These are phyloP conservation scores for Fusarium lateritium DNA, from an alignment of 2,329 filamentous ascomycete species.

Conservation along the genomic window DNA sequence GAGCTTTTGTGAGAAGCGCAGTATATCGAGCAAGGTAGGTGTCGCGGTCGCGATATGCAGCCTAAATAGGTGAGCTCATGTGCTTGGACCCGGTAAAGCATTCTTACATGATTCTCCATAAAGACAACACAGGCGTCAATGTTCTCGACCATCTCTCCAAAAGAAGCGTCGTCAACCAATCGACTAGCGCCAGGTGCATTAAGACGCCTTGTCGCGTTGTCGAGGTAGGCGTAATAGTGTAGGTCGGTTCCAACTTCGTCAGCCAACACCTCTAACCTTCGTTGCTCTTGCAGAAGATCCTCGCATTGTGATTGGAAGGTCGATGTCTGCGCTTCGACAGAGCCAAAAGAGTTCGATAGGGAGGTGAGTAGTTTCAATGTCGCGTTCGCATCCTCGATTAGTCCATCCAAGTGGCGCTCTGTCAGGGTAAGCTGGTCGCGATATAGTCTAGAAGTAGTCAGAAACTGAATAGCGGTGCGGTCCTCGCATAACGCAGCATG, in stretches of 20 bases:
- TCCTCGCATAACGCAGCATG: conserved; percentile 8
- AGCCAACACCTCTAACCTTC: conserved; percentile 81
- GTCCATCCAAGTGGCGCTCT: conserved; percentile 83
- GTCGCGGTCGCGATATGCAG: conserved; percentile 88
- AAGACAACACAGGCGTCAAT: conserved; percentile 93
- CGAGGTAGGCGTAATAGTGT: conserved; percentile 95
- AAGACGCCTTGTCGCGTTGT: conserved; percentile 88
- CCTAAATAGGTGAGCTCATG: conserved; percentile 60
- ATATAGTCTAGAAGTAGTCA: conserved; percentile 72
- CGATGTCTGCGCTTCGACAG: conserved; percentile 92
- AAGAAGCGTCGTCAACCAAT: conserved; percentile 86
- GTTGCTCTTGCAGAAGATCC: conserved; percentile 86
- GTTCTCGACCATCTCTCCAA: conserved; percentile 88
- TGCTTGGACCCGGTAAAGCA: conserved; percentile 2
- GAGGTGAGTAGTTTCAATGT: conserved; percentile 83
- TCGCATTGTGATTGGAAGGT: conserved; percentile 95
- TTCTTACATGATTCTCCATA: conserved; percentile 85
- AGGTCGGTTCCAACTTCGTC: conserved; percentile 90
- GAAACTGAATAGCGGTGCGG: conserved; percentile 26
- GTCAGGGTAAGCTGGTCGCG: conserved; percentile 85
- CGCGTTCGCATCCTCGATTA: conserved; percentile 82
- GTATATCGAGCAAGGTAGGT: conserved; percentile 91
- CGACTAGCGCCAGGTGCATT: conserved; percentile 93
- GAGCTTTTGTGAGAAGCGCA: conserved; percentile 78
- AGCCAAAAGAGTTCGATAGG: conserved; percentile 87